Conservation (phyloP, 129 eudicot species). For the Chrysanthemum makinoi region DNA sequence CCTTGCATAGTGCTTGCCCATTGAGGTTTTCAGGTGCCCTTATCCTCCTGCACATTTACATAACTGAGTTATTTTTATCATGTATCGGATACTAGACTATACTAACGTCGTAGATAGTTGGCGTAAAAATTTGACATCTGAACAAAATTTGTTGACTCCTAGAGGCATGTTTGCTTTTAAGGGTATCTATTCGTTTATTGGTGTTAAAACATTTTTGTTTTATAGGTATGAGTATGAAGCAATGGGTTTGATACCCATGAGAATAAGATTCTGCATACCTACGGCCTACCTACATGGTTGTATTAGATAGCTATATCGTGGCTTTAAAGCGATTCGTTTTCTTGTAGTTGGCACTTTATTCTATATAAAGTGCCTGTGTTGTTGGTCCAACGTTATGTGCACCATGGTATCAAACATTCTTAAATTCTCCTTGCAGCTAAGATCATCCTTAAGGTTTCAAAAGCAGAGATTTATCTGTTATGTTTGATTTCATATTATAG, state of each 20-base stretch:
- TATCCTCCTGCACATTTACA: background rate
- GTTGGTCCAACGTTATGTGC: constrained; percentile 18
- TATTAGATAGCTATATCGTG: background rate
- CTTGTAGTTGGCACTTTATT: constrained; percentile 14
- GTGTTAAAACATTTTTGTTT: too few relatives aligned
- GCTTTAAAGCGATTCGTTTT: constrained; percentile 11
- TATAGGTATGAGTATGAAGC: too few relatives aligned
- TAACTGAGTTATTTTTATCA: background rate
- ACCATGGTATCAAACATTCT: constrained; percentile 15
- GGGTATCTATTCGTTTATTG: too few relatives aligned
- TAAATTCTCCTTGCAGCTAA: background rate
- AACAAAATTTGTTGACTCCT: background rate
- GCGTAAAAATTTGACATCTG: too few relatives aligned
- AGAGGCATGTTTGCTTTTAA: too few relatives aligned
- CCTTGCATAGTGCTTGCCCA: too few relatives aligned
- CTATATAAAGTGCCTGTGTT: constrained; percentile 10
- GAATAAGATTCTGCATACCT: too few relatives aligned
- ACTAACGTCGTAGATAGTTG: too few relatives aligned
- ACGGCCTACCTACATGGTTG: too few relatives aligned
- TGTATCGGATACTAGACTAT: background rate
- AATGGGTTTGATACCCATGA: too few relatives aligned
- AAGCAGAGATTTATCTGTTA: background rate
- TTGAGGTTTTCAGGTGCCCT: too few relatives aligned
- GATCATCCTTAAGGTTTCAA: background rate
- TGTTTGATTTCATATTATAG: background rate